phyloP scores from a whole-genome alignment of 306 rosid genomes.

The Corylus americana region DNA sequence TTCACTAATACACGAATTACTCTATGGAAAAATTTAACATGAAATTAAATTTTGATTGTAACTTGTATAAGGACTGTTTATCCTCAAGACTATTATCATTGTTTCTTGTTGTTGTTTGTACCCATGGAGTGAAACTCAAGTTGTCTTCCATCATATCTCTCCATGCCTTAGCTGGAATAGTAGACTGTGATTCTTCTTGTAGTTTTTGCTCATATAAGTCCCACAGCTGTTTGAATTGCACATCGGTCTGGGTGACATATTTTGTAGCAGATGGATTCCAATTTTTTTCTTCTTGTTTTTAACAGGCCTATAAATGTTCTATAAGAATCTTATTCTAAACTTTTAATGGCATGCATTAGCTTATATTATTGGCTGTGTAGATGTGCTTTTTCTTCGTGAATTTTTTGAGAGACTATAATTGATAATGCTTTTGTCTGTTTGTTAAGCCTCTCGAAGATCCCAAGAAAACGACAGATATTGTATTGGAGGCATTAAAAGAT shows the following conservation, averaged over 20 bases:
- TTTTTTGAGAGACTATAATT: conserved; percentile 15
- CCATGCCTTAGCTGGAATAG: not conserved
- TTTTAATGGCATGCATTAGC: not conserved
- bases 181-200: not conserved
- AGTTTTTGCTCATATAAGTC: not conserved
- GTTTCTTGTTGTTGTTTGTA: not conserved
- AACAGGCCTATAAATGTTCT: not conserved
- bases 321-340: not conserved
- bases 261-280: not conserved
- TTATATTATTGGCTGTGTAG: not conserved
- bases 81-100: not conserved
- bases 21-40: not conserved
- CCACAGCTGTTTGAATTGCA: not conserved
- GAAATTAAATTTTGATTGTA: not conserved
- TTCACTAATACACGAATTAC: not conserved
- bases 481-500: conserved; percentile 79
- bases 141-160: not conserved
- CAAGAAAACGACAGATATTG: conserved; percentile 55
- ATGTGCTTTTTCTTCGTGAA: conserved; percentile 5
- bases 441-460: conserved; percentile 90
- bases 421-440: conserved; percentile 24
- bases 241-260: not conserved
- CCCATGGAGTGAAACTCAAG: not conserved
- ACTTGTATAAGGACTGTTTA: not conserved
- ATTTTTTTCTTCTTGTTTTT: not conserved